A percentile compares a stretch with the other conserved stretches of the same genome.
phyloP scores from a whole-genome alignment of 1,139 yeast genomes.

The Fermentozyma sake region DNA sequence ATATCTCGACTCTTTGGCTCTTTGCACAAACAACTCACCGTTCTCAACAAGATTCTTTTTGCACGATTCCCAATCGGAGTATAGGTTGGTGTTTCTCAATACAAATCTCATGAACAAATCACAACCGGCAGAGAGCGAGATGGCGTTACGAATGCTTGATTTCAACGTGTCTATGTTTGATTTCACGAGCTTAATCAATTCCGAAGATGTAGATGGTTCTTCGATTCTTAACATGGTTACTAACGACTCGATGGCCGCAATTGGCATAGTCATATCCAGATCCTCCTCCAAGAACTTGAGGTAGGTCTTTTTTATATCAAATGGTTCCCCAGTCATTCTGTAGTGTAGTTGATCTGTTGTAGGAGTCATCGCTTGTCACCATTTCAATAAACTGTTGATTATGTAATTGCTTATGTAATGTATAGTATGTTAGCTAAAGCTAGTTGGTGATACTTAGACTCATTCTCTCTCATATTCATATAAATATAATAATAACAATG shows the following conservation, averaged over 20 bases:
- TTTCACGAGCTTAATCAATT: constrained; percentile 75
- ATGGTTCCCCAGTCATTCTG: constrained; percentile 28
- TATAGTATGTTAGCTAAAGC: too few relatives aligned
- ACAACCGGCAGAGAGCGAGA: constrained; percentile 94
- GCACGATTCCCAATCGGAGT: constrained; percentile 96
- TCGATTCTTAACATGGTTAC: constrained; percentile 77
- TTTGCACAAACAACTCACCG: constrained; percentile 84
- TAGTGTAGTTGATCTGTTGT: background rate
- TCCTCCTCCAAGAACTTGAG: constrained; percentile 78
- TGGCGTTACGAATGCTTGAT: constrained; percentile 79
- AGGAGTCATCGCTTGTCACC: too few relatives aligned
- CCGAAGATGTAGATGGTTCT: constrained; percentile 91
- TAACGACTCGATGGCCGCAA: constrained; percentile 94
- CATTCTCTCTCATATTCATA: too few relatives aligned
- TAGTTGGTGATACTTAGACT: too few relatives aligned
- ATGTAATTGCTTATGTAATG: too few relatives aligned
- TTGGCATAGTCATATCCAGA: constrained; percentile 96
- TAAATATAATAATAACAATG: too few relatives aligned
- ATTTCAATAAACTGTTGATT: too few relatives aligned
- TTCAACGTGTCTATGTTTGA: constrained; percentile 73
- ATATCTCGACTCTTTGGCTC: constrained; percentile 87
- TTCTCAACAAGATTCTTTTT: constrained; percentile 83
- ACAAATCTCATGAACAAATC: constrained; percentile 95
- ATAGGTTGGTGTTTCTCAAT: constrained; percentile 78
- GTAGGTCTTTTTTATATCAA: constrained; percentile 80